Conservation (phyloP, 1,284 basidiomycete species). For the Pseudozyma tsukubaensis region DNA sequence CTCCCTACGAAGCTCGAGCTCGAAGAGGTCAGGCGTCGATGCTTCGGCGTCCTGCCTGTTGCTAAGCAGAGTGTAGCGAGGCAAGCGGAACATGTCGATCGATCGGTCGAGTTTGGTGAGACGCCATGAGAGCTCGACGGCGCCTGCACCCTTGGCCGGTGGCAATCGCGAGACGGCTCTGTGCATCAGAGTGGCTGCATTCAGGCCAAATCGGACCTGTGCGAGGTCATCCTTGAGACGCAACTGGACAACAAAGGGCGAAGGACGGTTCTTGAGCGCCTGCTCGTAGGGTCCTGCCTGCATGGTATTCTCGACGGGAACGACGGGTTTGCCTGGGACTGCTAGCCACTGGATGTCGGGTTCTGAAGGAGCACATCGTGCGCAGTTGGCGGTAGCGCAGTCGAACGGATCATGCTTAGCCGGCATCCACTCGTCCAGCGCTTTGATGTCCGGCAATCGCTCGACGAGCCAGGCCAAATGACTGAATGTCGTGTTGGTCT, state of each 20-base stretch:
- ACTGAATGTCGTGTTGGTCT: constrained; percentile 52
- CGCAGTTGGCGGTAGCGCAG: constrained; percentile 71
- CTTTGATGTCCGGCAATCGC: constrained; percentile 42
- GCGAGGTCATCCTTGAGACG: constrained; percentile 77
- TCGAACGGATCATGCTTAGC: constrained; percentile 33
- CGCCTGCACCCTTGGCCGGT: constrained; percentile 63
- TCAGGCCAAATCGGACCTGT: constrained; percentile 84
- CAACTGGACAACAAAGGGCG: constrained; percentile 87
- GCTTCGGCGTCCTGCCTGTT: constrained; percentile 83
- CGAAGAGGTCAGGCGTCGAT: constrained; percentile 81
- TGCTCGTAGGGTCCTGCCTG: constrained; percentile 69
- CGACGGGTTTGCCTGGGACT: constrained; percentile 38
- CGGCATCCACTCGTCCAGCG: constrained; percentile 48
- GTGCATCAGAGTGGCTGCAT: constrained; percentile 86
- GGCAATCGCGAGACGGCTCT: constrained; percentile 86
- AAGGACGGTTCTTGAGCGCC: constrained; percentile 85
- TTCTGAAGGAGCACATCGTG: constrained; percentile 81
- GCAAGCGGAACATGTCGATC: constrained; percentile 68
- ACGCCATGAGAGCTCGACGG: constrained; percentile 77
- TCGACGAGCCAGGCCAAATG: constrained; percentile 58
- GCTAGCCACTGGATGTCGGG: constrained; percentile 80
- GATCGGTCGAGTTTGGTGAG: constrained; percentile 82
- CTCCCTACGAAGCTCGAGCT: constrained; percentile 76
- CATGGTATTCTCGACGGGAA: constrained; percentile 55
- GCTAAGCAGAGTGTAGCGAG: constrained; percentile 77